phyloP scores from a whole-genome alignment of 2,329 filamentous ascomycete species.

The Fusarium sp. region DNA sequence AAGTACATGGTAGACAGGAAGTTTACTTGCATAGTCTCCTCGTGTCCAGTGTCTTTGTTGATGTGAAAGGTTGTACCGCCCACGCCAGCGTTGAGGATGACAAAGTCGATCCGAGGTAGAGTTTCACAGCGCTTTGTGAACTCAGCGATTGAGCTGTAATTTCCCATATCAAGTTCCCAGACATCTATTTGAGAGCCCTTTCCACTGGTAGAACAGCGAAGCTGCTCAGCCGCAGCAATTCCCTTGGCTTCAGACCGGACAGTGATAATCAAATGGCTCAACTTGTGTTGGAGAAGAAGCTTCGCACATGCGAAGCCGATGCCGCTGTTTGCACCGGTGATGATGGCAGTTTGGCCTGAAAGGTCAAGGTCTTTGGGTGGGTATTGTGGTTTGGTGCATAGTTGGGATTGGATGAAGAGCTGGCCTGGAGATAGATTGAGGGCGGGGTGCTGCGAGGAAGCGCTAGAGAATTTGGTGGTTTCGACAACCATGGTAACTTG shows the following conservation, averaged over 20 bases:
- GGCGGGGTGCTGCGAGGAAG: background rate
- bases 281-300: background rate
- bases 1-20: slow-evolving; percentile 7
- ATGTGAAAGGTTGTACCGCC: background rate
- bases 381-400: background rate
- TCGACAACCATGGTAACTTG: background rate
- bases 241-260: slow-evolving; percentile 3
- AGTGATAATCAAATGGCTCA: background rate
- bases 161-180: slow-evolving; percentile 1
- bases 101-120: background rate
- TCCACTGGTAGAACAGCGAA: rapidly evolving
- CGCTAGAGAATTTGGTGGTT: background rate
- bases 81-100: slow-evolving; percentile 6
- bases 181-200: background rate
- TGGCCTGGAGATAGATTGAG: background rate
- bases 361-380: background rate
- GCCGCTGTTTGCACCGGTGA: background rate
- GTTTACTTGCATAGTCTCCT: slow-evolving; percentile 6
- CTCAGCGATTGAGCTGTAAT: background rate
- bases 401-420: background rate
- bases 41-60: background rate
- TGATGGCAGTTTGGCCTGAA: background rate
- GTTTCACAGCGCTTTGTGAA: background rate
- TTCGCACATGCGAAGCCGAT: slow-evolving; percentile 4
- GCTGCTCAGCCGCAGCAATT: background rate